These are phyloP conservation scores for Eruca vesicaria DNA, from an alignment of 441 rosid species.

Conservation along the genomic window DNA sequence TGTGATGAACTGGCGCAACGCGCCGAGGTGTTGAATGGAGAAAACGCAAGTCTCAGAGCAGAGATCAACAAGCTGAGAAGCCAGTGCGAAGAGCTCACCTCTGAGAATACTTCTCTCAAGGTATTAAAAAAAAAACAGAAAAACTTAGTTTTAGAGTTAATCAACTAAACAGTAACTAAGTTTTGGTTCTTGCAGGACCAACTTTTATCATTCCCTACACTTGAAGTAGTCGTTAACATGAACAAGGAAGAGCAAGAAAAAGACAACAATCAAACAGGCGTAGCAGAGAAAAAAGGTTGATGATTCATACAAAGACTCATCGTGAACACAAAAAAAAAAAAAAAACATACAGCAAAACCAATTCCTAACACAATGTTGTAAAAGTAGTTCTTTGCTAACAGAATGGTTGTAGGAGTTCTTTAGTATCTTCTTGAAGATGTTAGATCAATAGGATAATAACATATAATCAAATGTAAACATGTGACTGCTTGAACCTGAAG, in stretches of 20 bases:
- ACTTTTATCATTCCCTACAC: background rate
- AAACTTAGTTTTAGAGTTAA: background rate
- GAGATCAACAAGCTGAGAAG: slow-evolving; percentile 74
- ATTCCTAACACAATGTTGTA: no score
- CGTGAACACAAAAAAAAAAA: no score
- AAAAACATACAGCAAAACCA: no score
- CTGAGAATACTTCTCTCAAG: slow-evolving; percentile 73
- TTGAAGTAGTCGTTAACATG: background rate
- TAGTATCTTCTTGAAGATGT: no score
- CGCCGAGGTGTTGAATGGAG: slow-evolving; percentile 80
- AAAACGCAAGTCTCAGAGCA: slow-evolving; percentile 74
- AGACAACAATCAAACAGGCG: background rate
- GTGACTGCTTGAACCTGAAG: no score
- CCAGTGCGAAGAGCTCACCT: slow-evolving; percentile 70
- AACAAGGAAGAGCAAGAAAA: background rate
- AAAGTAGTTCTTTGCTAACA: no score
- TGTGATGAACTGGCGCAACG: slow-evolving; percentile 92
- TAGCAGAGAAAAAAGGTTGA: background rate
- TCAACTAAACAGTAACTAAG: background rate
- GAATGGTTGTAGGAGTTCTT: no score
- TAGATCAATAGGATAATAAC: no score
- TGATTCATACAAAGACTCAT: no score
- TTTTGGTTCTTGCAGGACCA: background rate
- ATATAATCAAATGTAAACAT: no score
- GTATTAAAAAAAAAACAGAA: slow-evolving; percentile 32